phyloP scores from a whole-genome alignment of 2,329 filamentous ascomycete genomes.

The Oidium heveae region DNA sequence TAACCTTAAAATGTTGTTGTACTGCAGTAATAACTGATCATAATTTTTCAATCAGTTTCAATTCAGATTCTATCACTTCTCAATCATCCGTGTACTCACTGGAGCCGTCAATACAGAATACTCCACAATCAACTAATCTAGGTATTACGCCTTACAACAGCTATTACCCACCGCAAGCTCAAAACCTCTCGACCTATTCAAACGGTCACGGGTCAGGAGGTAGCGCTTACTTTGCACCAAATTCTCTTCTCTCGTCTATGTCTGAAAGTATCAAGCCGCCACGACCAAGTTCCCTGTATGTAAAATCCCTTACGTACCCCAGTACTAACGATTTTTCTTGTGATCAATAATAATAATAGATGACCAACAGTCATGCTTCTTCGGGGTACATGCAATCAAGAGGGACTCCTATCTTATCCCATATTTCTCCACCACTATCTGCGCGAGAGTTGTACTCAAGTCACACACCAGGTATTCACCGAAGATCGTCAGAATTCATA shows the following conservation, averaged over 20 bases:
- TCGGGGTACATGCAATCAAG: conserved; percentile 11
- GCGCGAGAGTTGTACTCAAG: conserved; percentile 13
- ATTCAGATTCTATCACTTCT: conserved; percentile 11
- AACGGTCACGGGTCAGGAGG: conserved; percentile 5
- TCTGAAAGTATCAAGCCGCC: conserved; percentile 13
- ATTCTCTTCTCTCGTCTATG: conserved; percentile 12
- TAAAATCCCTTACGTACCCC: not conserved
- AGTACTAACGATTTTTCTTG: not conserved
- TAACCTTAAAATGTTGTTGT: conserved; percentile 4
- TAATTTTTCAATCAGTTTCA: conserved; percentile 12
- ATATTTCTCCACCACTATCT: conserved; percentile 11
- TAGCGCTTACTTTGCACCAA: conserved; percentile 11
- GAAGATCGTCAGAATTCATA: conserved; percentile 11
- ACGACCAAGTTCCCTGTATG: conserved; percentile 12
- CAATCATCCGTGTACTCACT: conserved; percentile 14
- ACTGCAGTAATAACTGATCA: conserved; percentile 11
- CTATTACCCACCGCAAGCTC: conserved; percentile 8
- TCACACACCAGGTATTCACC: conserved; percentile 10
- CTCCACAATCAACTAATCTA: conserved; percentile 10
- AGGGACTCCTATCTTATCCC: conserved; percentile 12
- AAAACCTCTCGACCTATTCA: conserved; percentile 12
- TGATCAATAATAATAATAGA: conserved; percentile 11
- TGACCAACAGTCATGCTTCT: conserved; percentile 9
- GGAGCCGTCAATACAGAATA: conserved; percentile 11
- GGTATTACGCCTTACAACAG: conserved; percentile 11